Conservation (phyloP, 2,329 filamentous ascomycete species). For the Nemania sp. region DNA sequence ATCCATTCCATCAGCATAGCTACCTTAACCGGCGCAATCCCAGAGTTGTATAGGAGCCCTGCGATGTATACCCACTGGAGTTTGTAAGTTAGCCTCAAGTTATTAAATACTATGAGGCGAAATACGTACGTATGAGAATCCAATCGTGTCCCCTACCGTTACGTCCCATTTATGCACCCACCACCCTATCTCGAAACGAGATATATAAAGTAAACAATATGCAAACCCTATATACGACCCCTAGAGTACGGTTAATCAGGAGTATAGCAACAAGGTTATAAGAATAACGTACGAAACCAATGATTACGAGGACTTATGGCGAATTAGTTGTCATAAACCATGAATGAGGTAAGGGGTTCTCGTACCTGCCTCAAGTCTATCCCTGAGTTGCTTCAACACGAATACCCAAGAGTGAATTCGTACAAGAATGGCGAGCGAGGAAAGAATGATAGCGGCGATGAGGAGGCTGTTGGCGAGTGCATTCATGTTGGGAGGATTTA, state of each 20-base stretch:
- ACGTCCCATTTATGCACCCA: slow-evolving; percentile 36
- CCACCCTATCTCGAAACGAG: slow-evolving; percentile 31
- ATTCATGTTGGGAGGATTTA: slow-evolving; percentile 29
- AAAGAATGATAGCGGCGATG: slow-evolving; percentile 20
- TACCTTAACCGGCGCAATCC: slow-evolving; percentile 27
- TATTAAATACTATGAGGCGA: not conserved
- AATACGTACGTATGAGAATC: slow-evolving; percentile 29
- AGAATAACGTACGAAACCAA: slow-evolving; percentile 25
- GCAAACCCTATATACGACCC: slow-evolving; percentile 30
- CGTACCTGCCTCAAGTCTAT: slow-evolving; percentile 29
- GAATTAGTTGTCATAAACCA: not conserved
- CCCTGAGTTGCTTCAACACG: slow-evolving; percentile 18
- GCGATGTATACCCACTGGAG: slow-evolving; percentile 33
- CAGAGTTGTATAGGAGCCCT: slow-evolving; percentile 30
- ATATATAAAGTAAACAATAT: slow-evolving; percentile 27
- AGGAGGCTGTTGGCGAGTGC: slow-evolving; percentile 21
- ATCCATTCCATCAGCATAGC: slow-evolving; percentile 33
- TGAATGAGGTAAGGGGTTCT: not conserved
- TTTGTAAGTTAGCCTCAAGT: slow-evolving; percentile 9
- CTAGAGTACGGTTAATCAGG: slow-evolving; percentile 12
- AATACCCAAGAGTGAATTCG: slow-evolving; percentile 28
- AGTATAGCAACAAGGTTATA: not conserved
- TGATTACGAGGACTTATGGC: slow-evolving; percentile 26
- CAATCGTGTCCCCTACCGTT: slow-evolving; percentile 17
- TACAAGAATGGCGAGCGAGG: slow-evolving; percentile 17